Evolutionary conservation across 1,284 basidiomycete genomes (phyloP).

Genomic region (Coriolopsis trogii): DNA sequence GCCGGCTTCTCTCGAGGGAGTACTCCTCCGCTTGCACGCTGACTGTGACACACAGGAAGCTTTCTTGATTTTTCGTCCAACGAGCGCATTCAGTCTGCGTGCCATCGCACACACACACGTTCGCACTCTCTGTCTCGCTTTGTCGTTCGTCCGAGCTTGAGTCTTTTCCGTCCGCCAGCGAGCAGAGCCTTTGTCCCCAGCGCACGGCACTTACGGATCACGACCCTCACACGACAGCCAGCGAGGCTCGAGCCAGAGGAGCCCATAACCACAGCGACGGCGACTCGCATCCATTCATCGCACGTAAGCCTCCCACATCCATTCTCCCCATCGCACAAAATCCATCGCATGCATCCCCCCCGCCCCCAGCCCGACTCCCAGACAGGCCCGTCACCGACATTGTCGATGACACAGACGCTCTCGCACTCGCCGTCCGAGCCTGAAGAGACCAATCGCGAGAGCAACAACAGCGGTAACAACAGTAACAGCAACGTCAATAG

Average conservation of each 20-base stretch:
- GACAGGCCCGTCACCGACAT: too few species aligned
- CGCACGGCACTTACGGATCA: too few species aligned
- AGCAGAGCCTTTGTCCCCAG: too few species aligned
- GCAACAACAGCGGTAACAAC: too few species aligned
- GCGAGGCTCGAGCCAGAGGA: not conserved
- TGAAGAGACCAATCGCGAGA: too few species aligned
- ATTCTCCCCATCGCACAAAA: not conserved
- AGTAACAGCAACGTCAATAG: too few species aligned
- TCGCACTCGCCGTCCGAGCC: not conserved
- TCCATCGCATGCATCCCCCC: not conserved
- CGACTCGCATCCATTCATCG: not conserved
- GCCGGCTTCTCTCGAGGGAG: not conserved
- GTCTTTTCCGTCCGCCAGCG: not conserved
- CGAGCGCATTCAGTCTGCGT: conserved; percentile 8
- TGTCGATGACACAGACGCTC: not conserved
- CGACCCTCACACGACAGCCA: not conserved
- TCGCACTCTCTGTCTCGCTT: conserved; percentile 5
- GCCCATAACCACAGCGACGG: not conserved
- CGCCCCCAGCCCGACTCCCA: too few species aligned
- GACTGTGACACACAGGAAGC: too few species aligned
- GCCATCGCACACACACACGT: conserved; percentile 2
- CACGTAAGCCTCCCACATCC: not conserved
- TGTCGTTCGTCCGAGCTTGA: not conserved
- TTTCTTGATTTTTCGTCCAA: conserved; percentile 2
- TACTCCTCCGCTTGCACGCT: conserved; percentile 1